Base-by-base conservation (phyloP, 257 asterid species). In the Solanum ahanhuiri region DNA sequence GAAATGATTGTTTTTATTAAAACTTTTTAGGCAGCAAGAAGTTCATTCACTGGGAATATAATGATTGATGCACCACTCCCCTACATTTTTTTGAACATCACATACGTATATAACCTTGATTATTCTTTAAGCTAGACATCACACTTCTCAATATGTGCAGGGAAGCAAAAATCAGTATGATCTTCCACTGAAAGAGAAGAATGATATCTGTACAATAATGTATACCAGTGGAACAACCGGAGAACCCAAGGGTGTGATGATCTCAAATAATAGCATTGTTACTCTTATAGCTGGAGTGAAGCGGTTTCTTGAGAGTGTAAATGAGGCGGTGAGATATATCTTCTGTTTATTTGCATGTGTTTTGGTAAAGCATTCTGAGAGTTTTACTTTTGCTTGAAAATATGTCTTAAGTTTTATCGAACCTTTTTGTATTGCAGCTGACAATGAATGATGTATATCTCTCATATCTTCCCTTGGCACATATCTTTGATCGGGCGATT, bases 221-320 rank as follows among this genome's bases (percentile, higher is more conserved):
- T 97, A 97, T 88, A 97, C 99, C 63, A 97, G 99, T 89, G 99
- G 99, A 85, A 97, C 99, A 83, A 97, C 99, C 75, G 98, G 99
- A 70, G 98, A 97, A 83, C 99, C 99, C 75, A 97, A 97, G 93
- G 99, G 99, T 66, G 99, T 97, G 89, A 86, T 94, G 99, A 92
- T 97, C 87, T 94, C 99, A 39, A 97, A 95, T 91, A 95, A 92
- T 87, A 95, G 90, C 93, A 95, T 95, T 87, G 95, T 93, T 86
- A 88, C 98, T 77, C 87, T 97, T 76, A 90, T 95, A 81, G 96
- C 98, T 85, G 98, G 98, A 67, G 98, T 95, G 60, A 87, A 92
- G 85, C 86, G 92, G 83, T 86, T 97, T 71, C 93, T 97, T 34
- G 93, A 34, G 91, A 93, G 93, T 51, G 97, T 94, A 87, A 90